These are phyloP conservation scores for Cladophialophora exuberans DNA, from an alignment of 2,329 filamentous ascomycete genomes.

Conservation along the genomic window DNA sequence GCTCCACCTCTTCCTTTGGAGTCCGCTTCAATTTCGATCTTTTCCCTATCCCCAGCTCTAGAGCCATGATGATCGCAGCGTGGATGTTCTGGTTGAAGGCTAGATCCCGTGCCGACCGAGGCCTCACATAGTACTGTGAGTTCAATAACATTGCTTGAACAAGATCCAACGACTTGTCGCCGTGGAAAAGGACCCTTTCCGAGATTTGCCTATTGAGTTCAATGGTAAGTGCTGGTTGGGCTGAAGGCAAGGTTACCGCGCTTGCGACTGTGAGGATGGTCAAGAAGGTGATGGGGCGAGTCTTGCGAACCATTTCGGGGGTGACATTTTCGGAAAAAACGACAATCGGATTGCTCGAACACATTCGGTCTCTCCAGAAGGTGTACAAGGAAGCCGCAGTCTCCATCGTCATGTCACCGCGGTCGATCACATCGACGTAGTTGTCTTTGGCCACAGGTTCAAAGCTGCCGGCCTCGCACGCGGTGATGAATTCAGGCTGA, in stretches of 20 bases:
- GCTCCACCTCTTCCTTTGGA: conserved; percentile 57
- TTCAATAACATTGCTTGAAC: conserved; percentile 75
- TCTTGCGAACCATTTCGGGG: conserved; percentile 56
- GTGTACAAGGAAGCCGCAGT: conserved; percentile 58
- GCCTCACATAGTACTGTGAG: conserved; percentile 81
- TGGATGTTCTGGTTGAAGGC: conserved; percentile 89
- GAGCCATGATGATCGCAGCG: conserved; percentile 75
- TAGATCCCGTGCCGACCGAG: conserved; percentile 78
- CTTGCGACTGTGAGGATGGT: conserved; percentile 60
- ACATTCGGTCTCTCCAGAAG: conserved; percentile 57
- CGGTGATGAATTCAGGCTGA: conserved; percentile 10
- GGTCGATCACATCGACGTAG: conserved; percentile 53
- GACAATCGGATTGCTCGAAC: conserved; percentile 60
- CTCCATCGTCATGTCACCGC: conserved; percentile 54
- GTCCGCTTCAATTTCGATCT: conserved; percentile 45
- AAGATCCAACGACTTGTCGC: conserved; percentile 81
- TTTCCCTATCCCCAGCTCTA: conserved; percentile 77
- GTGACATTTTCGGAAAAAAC: conserved; percentile 58
- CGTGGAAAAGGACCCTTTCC: conserved; percentile 72
- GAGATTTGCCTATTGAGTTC: conserved; percentile 74
- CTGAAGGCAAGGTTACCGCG: conserved; percentile 52
- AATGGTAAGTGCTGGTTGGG: conserved; percentile 65
- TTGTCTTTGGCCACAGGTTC: conserved; percentile 23
- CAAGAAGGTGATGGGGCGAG: conserved; percentile 63
- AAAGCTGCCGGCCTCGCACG: background rate